Conservation (phyloP, 2,329 filamentous ascomycete genomes). For the Talaromyces sp. region DNA sequence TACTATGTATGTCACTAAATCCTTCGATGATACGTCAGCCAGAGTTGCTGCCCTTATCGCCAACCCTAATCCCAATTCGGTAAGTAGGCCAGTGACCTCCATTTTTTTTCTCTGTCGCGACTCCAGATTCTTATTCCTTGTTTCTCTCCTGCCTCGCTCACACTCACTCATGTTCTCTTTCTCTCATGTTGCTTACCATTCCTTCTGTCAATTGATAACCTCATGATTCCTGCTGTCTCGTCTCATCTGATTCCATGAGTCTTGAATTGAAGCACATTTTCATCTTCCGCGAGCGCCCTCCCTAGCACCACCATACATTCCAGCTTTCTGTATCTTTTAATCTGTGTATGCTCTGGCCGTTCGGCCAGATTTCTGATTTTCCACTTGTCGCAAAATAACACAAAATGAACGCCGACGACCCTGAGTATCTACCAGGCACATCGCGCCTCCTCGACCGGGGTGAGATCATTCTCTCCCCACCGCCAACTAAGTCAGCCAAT, state of each 20-base stretch:
- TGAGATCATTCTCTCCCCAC: constrained; percentile 53
- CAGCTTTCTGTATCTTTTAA: not conserved
- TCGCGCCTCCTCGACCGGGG: constrained; percentile 27
- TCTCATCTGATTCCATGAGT: constrained; percentile 8
- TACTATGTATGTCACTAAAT: not conserved
- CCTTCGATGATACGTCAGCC: not conserved
- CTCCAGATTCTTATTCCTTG: not conserved
- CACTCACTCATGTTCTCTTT: not conserved
- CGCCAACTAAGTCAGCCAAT: constrained; percentile 52
- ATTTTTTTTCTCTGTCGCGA: not conserved
- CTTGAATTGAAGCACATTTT: constrained; percentile 11
- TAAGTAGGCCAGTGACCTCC: not conserved
- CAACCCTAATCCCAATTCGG: constrained; percentile 2
- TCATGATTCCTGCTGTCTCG: not conserved
- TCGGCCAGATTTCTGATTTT: constrained; percentile 10
- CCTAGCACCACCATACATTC: not conserved
- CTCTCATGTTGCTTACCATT: not conserved
- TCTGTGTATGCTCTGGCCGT: constrained; percentile 13
- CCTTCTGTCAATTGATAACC: not conserved
- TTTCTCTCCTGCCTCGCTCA: not conserved
- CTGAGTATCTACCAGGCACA: constrained; percentile 26
- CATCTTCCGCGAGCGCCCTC: constrained; percentile 15
- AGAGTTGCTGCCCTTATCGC: constrained; percentile 9
- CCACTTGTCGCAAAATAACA: not conserved
- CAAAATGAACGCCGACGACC: constrained; percentile 9